Evolutionary conservation across 2,329 filamentous ascomycete genomes (phyloP).

Genomic region (Colletotrichum spaethianum): DNA sequence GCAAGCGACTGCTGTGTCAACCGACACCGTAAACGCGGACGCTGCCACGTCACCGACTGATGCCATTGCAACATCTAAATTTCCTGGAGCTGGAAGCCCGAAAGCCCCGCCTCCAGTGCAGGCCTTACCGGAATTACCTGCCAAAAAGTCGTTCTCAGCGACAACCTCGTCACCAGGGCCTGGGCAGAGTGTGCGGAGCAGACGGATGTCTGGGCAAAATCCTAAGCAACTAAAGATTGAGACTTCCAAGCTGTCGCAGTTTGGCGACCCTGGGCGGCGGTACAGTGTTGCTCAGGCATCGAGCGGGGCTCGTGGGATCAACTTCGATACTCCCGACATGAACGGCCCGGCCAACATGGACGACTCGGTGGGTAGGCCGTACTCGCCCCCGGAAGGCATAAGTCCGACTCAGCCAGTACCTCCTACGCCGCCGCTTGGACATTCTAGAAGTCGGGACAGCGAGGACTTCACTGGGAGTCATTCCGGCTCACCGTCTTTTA

Average conservation of each 20-base stretch:
- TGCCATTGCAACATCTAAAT: conserved; percentile 42
- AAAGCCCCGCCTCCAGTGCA: conserved; percentile 65
- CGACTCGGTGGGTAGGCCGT: conserved; percentile 21
- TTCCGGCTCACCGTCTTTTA: conserved; percentile 68
- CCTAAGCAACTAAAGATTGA: conserved; percentile 91
- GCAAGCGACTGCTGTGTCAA: conserved; percentile 74
- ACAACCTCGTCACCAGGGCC: conserved; percentile 50
- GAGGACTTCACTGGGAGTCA: conserved; percentile 57
- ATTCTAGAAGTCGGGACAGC: conserved; percentile 50
- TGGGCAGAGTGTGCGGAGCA: conserved; percentile 74
- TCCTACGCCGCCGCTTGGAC: conserved; percentile 46
- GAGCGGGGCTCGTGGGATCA: neutral
- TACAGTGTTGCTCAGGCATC: conserved; percentile 29
- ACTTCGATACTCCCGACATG: conserved; percentile 11
- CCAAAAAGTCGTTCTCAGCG: conserved; percentile 46
- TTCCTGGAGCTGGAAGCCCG: conserved; percentile 45
- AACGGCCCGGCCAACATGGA: neutral
- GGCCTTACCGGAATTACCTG: conserved; percentile 61
- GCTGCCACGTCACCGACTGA: conserved; percentile 16
- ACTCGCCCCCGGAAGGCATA: conserved; percentile 39
- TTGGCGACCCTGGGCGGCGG: conserved; percentile 19
- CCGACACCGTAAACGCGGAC: conserved; percentile 11
- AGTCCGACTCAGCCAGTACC: conserved; percentile 41
- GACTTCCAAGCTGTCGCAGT: conserved; percentile 61
- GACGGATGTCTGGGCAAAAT: conserved; percentile 85